Evolutionary conservation across 176 grass and related monocot species (phyloP).

Genomic region (Eleusine coracana): DNA sequence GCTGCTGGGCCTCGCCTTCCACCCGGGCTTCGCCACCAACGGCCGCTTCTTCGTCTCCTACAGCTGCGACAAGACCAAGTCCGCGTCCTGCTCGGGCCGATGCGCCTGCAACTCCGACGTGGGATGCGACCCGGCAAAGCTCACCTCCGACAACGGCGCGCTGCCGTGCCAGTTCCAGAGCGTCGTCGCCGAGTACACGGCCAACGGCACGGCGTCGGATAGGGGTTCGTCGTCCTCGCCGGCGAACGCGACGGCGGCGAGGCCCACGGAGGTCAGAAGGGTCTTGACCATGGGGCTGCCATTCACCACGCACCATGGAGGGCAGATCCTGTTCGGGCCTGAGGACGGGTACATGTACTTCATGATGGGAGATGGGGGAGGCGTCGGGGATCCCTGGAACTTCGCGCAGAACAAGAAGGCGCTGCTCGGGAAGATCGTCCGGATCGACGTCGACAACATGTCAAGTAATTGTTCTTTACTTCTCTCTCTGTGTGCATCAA

Average conservation of each 20-base stretch:
- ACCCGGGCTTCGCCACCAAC: slow-evolving; percentile 70
- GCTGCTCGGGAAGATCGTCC: slow-evolving; percentile 76
- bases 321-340: slow-evolving; percentile 72
- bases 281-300: slow-evolving; percentile 84
- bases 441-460: slow-evolving; percentile 67
- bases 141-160: slow-evolving; percentile 53
- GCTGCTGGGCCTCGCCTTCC: slow-evolving; percentile 72
- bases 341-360: slow-evolving; percentile 88
- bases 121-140: slow-evolving; percentile 76
- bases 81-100: slow-evolving; percentile 65
- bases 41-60: slow-evolving; percentile 95
- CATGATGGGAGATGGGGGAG: slow-evolving; percentile 87
- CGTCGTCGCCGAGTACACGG: slow-evolving; percentile 86
- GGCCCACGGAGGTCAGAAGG: slow-evolving; percentile 66
- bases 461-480: slow-evolving; percentile 47
- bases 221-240: neutral
- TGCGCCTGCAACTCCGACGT: slow-evolving; percentile 92
- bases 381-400: slow-evolving; percentile 82
- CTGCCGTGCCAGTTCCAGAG: slow-evolving; percentile 76
- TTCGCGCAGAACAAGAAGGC: slow-evolving; percentile 94
- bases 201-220: slow-evolving; percentile 45
- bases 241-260: slow-evolving; percentile 45
- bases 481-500: neutral
- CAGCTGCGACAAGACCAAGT: slow-evolving; percentile 78
- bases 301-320: slow-evolving; percentile 77